Percentiles rank a stretch among this genome's conserved stretches.
These are phyloP conservation scores for Linum lewisii DNA, from an alignment of 345 rosid species.

Conservation along the genomic window DNA sequence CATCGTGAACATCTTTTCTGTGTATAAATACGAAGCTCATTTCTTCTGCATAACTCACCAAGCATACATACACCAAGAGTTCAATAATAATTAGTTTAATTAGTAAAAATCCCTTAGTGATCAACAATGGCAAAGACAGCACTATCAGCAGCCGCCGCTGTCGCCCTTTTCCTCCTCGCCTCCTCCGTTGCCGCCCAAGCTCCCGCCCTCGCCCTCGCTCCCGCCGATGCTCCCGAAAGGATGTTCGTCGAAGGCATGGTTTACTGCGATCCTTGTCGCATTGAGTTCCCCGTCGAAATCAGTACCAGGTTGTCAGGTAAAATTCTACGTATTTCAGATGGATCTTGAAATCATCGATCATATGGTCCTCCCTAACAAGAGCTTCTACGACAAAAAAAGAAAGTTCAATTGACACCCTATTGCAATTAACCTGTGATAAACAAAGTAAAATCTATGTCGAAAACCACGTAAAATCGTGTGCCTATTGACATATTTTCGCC, in stretches of 20 bases:
- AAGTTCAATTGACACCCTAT: no score
- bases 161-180: background rate
- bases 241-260: slow-evolving; percentile 19
- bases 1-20: no score
- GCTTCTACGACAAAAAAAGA: no score
- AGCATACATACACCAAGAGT: background rate
- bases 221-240: background rate
- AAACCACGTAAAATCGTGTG: no score
- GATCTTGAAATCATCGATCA: no score
- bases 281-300: slow-evolving; percentile 11
- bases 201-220: background rate
- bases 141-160: background rate
- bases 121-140: background rate
- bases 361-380: no score
- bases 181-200: background rate
- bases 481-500: no score
- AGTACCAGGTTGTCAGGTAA: background rate
- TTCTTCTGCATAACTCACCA: background rate
- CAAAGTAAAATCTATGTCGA: no score
- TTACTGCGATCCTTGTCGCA: slow-evolving; percentile 20
- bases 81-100: no score
- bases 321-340: no score
- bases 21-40: background rate
- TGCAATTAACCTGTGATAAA: no score
- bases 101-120: background rate